Evolutionary conservation across 306 rosid genomes (phyloP), one percentile per base, ranked within the genome.

Genomic region (Chamaecrista fasciculata): DNA sequence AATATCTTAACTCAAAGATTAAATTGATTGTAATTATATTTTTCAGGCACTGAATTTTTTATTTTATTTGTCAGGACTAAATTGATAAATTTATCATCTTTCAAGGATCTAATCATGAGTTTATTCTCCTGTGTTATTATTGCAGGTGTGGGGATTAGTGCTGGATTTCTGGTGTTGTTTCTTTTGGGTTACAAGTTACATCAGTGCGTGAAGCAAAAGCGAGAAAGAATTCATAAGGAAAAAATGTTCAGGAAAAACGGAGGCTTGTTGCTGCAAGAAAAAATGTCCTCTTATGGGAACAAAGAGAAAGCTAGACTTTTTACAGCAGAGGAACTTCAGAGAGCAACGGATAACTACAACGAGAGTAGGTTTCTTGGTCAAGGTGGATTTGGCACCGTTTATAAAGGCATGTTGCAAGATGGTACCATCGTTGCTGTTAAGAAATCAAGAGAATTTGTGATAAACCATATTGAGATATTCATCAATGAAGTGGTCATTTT

Each of bases 191-290:
- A 74, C 79, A 67, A 25, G 36, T 24, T 66, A 49, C 71, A 71
- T 50, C 77, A 75, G 50, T 42, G 15, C 23, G 12, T 83, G 23
- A 48, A 25, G 77, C 36, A 47, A 76, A 79, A 55, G 75, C 60
- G 72, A 64, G 43, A 19, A 2, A 56, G 33, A 4, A 74, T 29
- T 21, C 49, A 3, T 0, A 82, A 78, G 61, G 81, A 80, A 47
- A 77, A 60, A n/a, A 14, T 80, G 20, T 85, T 87, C 77, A 74
- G 69, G 76, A 82, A 81, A 82, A 87, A 87, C 11, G 93, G 93
- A 4, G 90, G 93, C 33, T 43, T 73, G 23, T 60, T 82, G 72
- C 62, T 87, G 55, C 81, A 63, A 28, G 81, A 85, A 52, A 79
- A 79, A 51, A 23, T 75, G 7, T 75, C 84, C 43, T 62, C 51